Conservation (phyloP, 106 monocot species). For the Dioscorea alata region DNA sequence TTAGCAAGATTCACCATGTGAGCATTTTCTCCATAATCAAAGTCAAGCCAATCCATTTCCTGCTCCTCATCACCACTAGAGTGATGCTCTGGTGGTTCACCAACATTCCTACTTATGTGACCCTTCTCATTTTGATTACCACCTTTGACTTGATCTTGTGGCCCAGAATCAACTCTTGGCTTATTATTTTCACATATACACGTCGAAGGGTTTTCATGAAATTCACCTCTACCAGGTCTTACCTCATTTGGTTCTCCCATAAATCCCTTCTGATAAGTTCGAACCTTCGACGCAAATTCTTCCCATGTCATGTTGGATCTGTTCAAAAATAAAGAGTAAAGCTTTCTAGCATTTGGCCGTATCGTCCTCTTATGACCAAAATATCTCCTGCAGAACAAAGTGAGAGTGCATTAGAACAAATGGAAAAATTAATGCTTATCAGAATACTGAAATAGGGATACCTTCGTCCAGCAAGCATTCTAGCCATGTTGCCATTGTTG, state of each 20-base stretch:
- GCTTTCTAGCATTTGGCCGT: conserved; percentile 83
- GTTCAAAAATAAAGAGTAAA: conserved; percentile 72
- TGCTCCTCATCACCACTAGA: conserved; percentile 11
- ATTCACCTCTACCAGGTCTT: conserved; percentile 87
- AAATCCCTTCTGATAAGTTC: conserved; percentile 67
- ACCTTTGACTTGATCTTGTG: conserved; percentile 1
- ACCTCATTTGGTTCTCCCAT: conserved; percentile 96
- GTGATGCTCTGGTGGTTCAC: conserved; percentile 7
- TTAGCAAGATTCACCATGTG: conserved; percentile 2
- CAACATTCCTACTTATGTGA: background rate
- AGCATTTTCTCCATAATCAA: conserved; percentile 27
- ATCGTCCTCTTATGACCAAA: conserved; percentile 94
- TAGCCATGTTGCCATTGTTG: conserved; percentile 96
- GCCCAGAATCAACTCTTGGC: background rate
- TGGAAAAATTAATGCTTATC: background rate
- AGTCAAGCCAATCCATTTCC: conserved; percentile 31
- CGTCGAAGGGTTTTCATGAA: conserved; percentile 74
- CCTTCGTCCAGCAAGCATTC: conserved; percentile 85
- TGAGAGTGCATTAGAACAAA: background rate
- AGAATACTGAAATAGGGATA: conserved; percentile 5
- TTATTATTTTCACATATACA: conserved; percentile 58
- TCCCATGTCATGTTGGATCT: conserved; percentile 80
- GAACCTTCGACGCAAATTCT: conserved; percentile 60
- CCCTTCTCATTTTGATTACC: background rate
- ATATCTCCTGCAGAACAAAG: conserved; percentile 51